These are phyloP conservation scores for Knoxia roxburghii DNA, from an alignment of 257 asterid species.

Conservation along the genomic window DNA sequence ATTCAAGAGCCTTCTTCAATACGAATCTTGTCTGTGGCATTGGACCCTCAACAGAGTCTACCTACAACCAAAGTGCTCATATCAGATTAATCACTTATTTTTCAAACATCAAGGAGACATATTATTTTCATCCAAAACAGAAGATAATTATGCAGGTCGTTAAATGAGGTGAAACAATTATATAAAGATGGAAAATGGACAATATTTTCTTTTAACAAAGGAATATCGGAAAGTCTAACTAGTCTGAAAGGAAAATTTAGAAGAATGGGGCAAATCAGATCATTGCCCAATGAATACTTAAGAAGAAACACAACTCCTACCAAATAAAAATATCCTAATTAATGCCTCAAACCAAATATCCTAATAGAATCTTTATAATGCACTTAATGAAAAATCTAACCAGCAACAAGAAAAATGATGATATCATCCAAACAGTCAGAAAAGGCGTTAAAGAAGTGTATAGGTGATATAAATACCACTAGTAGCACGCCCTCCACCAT, in stretches of 20 bases:
- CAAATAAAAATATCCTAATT: no score
- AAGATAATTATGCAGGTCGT: not conserved
- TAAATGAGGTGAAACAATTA: not conserved
- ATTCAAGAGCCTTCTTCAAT: constrained; percentile 97
- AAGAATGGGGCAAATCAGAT: not conserved
- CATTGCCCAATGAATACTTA: no score
- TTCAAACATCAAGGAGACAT: not conserved
- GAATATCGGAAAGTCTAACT: not conserved
- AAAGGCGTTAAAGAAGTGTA: constrained; percentile 1
- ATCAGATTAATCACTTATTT: constrained; percentile 19
- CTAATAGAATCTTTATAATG: not conserved
- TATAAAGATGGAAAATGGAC: no score
- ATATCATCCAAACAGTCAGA: not conserved
- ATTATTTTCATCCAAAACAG: not conserved
- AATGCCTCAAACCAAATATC: not conserved
- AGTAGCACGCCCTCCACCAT: constrained; percentile 99
- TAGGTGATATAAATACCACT: constrained; percentile 54
- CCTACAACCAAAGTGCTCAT: constrained; percentile 43
- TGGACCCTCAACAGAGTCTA: constrained; percentile 99
- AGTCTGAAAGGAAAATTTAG: not conserved
- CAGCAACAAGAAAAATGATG: not conserved
- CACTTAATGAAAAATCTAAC: not conserved
- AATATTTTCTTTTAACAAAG: no score
- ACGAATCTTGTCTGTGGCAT: constrained; percentile 99
- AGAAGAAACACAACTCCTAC: no score